Evolutionary conservation across 345 rosid genomes (phyloP).

Genomic region (Eucalyptus grandis): DNA sequence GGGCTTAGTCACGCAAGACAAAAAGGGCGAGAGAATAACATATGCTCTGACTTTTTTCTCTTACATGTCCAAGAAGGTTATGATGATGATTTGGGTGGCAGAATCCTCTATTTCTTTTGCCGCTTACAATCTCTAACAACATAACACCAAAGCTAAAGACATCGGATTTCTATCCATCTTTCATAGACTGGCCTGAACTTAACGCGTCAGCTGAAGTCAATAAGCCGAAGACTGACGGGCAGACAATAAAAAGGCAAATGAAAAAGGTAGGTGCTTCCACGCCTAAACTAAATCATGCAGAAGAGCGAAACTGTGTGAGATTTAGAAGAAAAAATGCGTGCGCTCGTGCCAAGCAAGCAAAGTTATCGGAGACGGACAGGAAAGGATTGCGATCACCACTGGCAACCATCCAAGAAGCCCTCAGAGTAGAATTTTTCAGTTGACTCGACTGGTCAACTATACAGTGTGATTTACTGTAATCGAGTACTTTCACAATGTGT

Average conservation of each 20-base stretch:
- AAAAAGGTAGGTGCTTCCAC: neutral
- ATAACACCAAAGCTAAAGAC: conserved; percentile 38
- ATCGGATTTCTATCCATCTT: conserved; percentile 11
- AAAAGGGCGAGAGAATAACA: no score
- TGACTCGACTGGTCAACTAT: neutral
- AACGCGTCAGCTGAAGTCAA: neutral
- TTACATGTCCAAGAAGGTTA: neutral
- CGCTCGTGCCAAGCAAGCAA: neutral
- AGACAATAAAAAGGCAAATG: neutral
- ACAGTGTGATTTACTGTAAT: neutral
- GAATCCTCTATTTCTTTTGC: conserved; percentile 34
- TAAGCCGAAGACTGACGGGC: neutral
- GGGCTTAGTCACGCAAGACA: no score
- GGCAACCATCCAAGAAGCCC: neutral
- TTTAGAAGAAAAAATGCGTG: neutral
- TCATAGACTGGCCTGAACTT: neutral
- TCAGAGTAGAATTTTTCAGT: neutral
- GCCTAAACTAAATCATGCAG: neutral
- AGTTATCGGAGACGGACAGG: neutral
- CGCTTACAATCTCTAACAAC: conserved; percentile 28
- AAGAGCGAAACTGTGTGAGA: neutral
- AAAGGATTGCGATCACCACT: neutral
- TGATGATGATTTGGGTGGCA: conserved; percentile 2
- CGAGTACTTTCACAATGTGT: neutral
- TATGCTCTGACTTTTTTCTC: no score